Base-by-base conservation (phyloP, 1,284 basidiomycete species). In the Ganoderma leucocontextum region DNA sequence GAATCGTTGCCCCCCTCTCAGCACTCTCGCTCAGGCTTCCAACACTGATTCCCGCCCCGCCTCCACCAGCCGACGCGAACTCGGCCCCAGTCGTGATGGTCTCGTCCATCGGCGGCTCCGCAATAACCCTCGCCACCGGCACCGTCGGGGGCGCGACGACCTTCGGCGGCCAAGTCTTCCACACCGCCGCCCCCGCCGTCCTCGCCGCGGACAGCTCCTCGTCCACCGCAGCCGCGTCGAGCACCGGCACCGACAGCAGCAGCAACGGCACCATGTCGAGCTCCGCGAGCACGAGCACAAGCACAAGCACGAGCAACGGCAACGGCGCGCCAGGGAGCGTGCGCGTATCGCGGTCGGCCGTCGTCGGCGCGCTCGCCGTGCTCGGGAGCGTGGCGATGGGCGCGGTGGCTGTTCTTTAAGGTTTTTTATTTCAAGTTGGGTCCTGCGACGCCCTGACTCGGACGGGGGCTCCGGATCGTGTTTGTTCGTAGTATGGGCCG, bases 161-260 rank as follows among this genome's bases (percentile, higher is more conserved):
- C 15, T 75, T 78, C 64, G 77, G 71, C 10, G 76, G 75, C 2
- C 73, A 75, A 58, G 68, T 65, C 39, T 77, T 76, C 70, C 55
- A 8, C 55, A 72, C 74, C 36, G 71, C 64, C 5, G 66, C 60
- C 6, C 69, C 69, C 13, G 35, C 35, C 42, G 53, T 29, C 44
- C n/a, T 60, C 35, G 42, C 36, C 63, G 42, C 55, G 6, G 7
- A 47, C n/a, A 49, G 38, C 41, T 36, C 36, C 5, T 60, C 55
- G 8, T 36, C 19, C 42, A 44, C 10, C 36, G 17, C 55, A 7
- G 29, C 55, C 8, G 29, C 55, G 4, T 36, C 55, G 33, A 57
- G 55, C 49, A 52, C 49, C 8, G 19, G 22, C 22, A n/a, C 44
- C 49, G 49, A 4, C 10, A 13, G 25, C 49, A 17, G 8, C 49